Base-by-base conservation (phyloP, 2,329 filamentous ascomycete genomes). In the Ceratocystis papillata region DNA sequence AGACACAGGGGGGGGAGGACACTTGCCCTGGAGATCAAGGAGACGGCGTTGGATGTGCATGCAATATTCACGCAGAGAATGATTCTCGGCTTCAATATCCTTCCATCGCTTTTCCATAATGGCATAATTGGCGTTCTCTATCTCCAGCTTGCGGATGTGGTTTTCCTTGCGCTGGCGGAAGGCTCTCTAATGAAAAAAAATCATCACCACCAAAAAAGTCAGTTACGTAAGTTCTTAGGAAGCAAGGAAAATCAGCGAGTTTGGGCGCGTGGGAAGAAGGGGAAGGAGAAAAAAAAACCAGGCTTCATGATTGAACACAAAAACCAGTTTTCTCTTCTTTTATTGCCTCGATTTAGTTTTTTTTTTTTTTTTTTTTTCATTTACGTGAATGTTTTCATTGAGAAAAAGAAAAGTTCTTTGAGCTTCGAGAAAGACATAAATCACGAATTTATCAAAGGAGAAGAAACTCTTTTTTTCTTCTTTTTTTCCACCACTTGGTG, bases 121-220 rank as follows among this genome's bases (percentile, higher is more conserved):
- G 70, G 84, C 82, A 70, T 85, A 89, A 37, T 94, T 89, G 72
- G 90, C 87, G 63, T 96, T 90, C 74, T 97, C 90, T 73, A 94
- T 88, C 76, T 99, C 94, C 5, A 99, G 83, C 75, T 96, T 95
- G 79, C 96, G 96, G 76, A 99, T 99, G 75, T 99, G 96, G 59
- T 90, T 89, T 77, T 99, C 94, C 75, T 99, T 99, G 69, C 94
- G 88, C 77, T 97, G 92, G 53, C 94, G 89, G 77, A 99, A 99
- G 53, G 94, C 94, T 74, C 94, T 86, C 93, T 99, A 72, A 70
- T 64, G 22, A 65, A 20, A 70, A 70, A 64, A 25, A 65, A 20
- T 5, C 60, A 45, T 41, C 28, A 37, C 7, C 48, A 62, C 25
- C 37, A 65, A 65, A 65, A 65, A 65, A 50, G 72, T 75, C 70